Conservation (phyloP, 2,329 filamentous ascomycete genomes). For the Tolypocladium guangdongense region DNA sequence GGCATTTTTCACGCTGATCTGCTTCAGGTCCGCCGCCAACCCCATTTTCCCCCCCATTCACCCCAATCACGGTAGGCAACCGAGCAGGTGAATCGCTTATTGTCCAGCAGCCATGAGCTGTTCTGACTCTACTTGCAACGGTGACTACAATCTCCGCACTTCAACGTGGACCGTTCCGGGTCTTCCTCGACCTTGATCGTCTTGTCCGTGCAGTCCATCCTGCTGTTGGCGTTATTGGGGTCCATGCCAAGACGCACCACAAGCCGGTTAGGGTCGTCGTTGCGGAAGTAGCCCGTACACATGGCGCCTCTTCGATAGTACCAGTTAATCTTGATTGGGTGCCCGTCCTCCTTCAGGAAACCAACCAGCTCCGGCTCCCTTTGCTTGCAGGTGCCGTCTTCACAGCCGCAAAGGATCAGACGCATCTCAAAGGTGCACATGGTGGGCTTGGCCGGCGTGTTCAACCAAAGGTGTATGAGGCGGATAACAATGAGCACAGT, state of each 20-base stretch:
- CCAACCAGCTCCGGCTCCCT: not conserved
- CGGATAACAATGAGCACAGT: too few relatives aligned
- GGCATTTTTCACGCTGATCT: too few relatives aligned
- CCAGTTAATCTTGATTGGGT: not conserved
- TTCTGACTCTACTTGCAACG: not conserved
- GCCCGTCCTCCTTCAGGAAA: not conserved
- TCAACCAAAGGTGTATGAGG: not conserved
- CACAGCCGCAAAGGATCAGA: constrained; percentile 3
- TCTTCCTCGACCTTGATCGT: not conserved
- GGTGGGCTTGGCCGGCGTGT: not conserved
- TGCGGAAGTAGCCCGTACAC: constrained; percentile 3
- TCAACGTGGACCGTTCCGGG: not conserved
- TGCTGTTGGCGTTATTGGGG: constrained; percentile 4
- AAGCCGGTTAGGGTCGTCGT: constrained; percentile 2
- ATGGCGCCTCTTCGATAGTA: not conserved
- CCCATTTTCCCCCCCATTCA: not conserved
- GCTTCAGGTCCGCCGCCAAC: not conserved
- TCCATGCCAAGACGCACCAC: constrained; percentile 3
- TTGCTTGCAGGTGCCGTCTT: constrained; percentile 2
- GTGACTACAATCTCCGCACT: not conserved
- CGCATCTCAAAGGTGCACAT: constrained; percentile 4
- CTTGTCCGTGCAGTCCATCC: constrained; percentile 4
- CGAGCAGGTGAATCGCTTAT: not conserved
- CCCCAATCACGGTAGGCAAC: not conserved
- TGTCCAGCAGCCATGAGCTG: not conserved